Conservation (phyloP, 2,329 filamentous ascomycete species). For the Dendrostoma leiphaemia region DNA sequence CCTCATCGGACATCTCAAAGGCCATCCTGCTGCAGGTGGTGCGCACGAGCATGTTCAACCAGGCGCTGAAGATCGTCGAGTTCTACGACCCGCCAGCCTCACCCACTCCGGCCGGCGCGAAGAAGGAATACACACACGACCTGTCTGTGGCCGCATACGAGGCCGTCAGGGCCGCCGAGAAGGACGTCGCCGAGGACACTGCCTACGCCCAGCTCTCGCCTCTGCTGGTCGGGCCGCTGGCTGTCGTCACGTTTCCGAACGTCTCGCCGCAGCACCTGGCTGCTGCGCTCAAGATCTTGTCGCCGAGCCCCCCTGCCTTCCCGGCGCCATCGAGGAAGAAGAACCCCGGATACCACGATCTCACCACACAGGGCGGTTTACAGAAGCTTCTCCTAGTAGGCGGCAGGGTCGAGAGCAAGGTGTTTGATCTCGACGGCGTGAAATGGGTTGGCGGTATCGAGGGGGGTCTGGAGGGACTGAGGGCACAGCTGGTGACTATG, state of each 20-base stretch:
- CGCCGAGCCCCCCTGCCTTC: constrained; percentile 70
- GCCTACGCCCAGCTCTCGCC: constrained; percentile 64
- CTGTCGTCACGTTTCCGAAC: constrained; percentile 73
- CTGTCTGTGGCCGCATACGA: constrained; percentile 53
- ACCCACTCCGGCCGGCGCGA: constrained; percentile 29
- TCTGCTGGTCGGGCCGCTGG: constrained; percentile 78
- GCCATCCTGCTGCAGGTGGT: constrained; percentile 77
- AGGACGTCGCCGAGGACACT: constrained; percentile 33
- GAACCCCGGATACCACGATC: constrained; percentile 79
- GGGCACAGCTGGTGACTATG: constrained; percentile 76
- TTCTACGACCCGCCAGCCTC: constrained; percentile 60
- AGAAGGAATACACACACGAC: constrained; percentile 47
- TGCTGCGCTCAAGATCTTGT: constrained; percentile 73
- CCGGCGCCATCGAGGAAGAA: constrained; percentile 73
- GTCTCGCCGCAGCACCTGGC: constrained; percentile 84
- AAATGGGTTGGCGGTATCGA: constrained; percentile 70
- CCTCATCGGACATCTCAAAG: constrained; percentile 48
- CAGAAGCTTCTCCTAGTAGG: constrained; percentile 86
- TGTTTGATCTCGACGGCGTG: constrained; percentile 73
- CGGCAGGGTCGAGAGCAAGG: constrained; percentile 79
- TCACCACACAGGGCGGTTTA: constrained; percentile 73
- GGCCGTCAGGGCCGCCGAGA: constrained; percentile 37
- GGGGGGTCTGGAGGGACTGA: constrained; percentile 76
- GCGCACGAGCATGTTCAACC: constrained; percentile 83
- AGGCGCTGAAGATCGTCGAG: constrained; percentile 81